Evolutionary conservation across 2,329 filamentous ascomycete genomes (phyloP), one percentile per base, ranked within the genome.

Genomic region (Tolypocladium capitatum): DNA sequence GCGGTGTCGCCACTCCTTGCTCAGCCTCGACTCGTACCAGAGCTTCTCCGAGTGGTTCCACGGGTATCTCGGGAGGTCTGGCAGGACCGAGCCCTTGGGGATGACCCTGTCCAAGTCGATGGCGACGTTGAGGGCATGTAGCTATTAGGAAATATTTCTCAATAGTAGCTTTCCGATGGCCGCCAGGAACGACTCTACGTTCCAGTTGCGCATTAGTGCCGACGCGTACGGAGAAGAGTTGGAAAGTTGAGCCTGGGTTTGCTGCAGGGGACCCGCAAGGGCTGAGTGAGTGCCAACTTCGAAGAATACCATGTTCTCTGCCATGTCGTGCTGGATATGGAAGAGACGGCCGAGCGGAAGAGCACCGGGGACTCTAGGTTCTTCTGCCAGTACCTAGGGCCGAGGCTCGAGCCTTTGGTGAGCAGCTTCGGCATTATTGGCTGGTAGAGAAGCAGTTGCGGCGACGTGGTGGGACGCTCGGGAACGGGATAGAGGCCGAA

Each of bases 211-310:
- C 11, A 41, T 31, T n/a, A 58, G 28, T 6, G 44, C 16, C 10
- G 46, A 36, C 6, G 36, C 43, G 43, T 55, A 55, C 8, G 43
- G 35, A 20, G 36, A 35, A 7, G 28, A 7, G 6, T 6, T 43
- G 11, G 31, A 31, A 14, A 16, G 31, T 14, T 33, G 36, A 10
- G n/a, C 14, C 18, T 27, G 27, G n/a, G 53, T 53, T 8, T 59
- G 55, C 2, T 51, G 43, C 10, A 59, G 32, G 2, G 56, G 56
- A 0, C 56, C 50, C 10, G 50, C 45, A 2, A 59, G 49, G 1
- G 55, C 52, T 1, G 53, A 41, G 21, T 59, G 57, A 1, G 57
- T 55, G 0, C 57, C 57, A 8, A 59, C 30, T 43, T 58, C 57
- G 2, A 59, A 32, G 20, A 56, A 50, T 2, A 53, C 46, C 1